Conservation (phyloP, 345 rosid species). For the Populus pruinosa region DNA sequence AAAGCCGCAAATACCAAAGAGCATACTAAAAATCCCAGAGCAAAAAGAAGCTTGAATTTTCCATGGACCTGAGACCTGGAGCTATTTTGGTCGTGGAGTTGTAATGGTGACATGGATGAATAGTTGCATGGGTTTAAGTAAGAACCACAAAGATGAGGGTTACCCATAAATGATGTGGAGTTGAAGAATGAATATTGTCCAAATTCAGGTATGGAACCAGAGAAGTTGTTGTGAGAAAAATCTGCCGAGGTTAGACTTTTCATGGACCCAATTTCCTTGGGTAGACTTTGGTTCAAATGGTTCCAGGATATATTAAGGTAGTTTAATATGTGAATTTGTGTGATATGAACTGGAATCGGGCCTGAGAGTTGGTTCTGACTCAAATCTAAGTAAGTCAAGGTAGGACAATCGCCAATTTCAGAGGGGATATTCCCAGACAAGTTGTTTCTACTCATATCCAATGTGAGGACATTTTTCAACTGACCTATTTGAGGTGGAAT, state of each 20-base stretch:
- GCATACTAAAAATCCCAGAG: constrained; percentile 51
- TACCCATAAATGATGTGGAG: constrained; percentile 56
- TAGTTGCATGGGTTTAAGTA: constrained; percentile 43
- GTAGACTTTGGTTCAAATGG: constrained; percentile 46
- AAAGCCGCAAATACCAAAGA: constrained; percentile 40
- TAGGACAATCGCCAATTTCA: constrained; percentile 49
- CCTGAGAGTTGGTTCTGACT: constrained; percentile 71
- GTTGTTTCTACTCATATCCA: constrained; percentile 52
- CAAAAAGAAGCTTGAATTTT: constrained; percentile 48
- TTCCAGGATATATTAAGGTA: constrained; percentile 64
- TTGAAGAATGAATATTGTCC: constrained; percentile 58
- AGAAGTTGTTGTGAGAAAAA: constrained; percentile 64
- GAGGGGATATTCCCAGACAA: constrained; percentile 48
- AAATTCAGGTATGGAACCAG: constrained; percentile 52
- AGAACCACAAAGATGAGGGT: constrained; percentile 54
- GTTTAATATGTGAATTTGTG: constrained; percentile 43
- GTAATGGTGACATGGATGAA: constrained; percentile 15
- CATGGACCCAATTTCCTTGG: constrained; percentile 45
- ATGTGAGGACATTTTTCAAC: constrained; percentile 41
- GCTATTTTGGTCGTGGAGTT: constrained; percentile 2
- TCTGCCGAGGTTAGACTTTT: constrained; percentile 61
- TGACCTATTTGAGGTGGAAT: constrained; percentile 48
- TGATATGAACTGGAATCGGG: constrained; percentile 45
- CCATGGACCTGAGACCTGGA: constrained; percentile 27
- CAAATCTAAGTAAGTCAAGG: constrained; percentile 55